Percentiles rank a stretch among this genome's conserved stretches.
These are phyloP conservation scores for Penicillium psychrosexuale DNA, from an alignment of 2,329 filamentous ascomycete species.

Conservation along the genomic window DNA sequence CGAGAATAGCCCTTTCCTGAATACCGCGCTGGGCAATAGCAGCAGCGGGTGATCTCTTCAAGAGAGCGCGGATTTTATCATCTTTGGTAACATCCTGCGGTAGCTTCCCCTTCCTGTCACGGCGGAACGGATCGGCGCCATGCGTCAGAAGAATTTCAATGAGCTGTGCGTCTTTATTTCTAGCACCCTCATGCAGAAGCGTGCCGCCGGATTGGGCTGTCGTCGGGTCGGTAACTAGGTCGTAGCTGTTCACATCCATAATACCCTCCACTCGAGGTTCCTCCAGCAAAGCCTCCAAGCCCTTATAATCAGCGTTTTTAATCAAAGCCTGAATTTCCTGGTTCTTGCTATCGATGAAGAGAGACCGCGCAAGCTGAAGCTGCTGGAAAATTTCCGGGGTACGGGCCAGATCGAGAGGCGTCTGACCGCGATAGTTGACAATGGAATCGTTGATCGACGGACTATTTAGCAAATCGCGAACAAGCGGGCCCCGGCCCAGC, in stretches of 20 bases:
- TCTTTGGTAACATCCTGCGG: conserved; percentile 97
- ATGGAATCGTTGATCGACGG: conserved; percentile 83
- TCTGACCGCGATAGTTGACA: conserved; percentile 77
- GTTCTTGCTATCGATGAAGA: conserved; percentile 85
- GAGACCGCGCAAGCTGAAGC: conserved; percentile 81
- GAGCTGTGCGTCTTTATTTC: conserved; percentile 78
- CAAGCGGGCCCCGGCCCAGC: conserved; percentile 75
- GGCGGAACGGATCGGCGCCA: conserved; percentile 90
- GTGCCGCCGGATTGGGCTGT: conserved; percentile 85
- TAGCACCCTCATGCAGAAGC: conserved; percentile 86
- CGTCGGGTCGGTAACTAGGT: conserved; percentile 75
- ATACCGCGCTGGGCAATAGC: conserved; percentile 92
- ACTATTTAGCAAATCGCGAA: conserved; percentile 78
- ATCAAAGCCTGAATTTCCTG: conserved; percentile 80
- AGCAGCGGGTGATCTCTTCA: conserved; percentile 92
- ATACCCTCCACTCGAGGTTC: conserved; percentile 82
- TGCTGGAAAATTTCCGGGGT: conserved; percentile 95
- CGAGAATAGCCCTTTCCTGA: conserved; percentile 93
- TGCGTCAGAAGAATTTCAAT: conserved; percentile 90
- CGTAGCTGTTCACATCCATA: conserved; percentile 87
- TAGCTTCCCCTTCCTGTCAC: conserved; percentile 91
- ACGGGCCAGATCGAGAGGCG: conserved; percentile 82
- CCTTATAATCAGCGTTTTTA: conserved; percentile 67
- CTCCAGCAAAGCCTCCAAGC: conserved; percentile 73
- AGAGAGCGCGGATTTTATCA: conserved; percentile 78